These are phyloP conservation scores for Verticillium alfalfae DNA, from an alignment of 2,329 filamentous ascomycete species.

Conservation along the genomic window DNA sequence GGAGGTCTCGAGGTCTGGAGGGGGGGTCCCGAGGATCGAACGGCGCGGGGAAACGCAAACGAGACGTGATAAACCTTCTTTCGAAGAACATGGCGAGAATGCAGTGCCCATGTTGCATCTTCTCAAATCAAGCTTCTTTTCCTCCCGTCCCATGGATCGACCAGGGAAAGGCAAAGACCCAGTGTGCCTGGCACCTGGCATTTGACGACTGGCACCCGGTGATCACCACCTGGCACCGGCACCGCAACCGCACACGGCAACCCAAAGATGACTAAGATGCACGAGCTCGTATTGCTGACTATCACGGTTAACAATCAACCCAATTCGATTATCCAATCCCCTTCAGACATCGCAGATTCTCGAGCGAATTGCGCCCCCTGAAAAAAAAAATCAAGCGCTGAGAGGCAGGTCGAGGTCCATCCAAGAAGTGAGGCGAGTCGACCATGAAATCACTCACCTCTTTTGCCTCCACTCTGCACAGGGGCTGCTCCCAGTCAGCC, in stretches of 20 bases:
- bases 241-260: too few relatives aligned
- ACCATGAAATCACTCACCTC: conserved; percentile 1
- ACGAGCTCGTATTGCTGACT: background rate
- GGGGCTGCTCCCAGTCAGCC: background rate
- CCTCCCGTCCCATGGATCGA: too few relatives aligned
- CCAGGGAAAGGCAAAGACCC: too few relatives aligned
- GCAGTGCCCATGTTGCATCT: too few relatives aligned
- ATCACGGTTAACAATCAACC: background rate
- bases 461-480: conserved; percentile 1
- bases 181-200: too few relatives aligned
- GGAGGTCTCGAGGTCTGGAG: background rate
- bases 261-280: background rate
- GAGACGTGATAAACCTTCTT: too few relatives aligned
- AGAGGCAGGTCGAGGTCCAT: background rate
- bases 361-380: background rate
- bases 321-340: background rate
- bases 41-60: too few relatives aligned
- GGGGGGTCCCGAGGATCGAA: too few relatives aligned
- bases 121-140: too few relatives aligned
- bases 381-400: background rate
- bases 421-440: background rate
- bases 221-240: too few relatives aligned
- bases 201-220: too few relatives aligned
- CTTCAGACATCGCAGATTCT: background rate
- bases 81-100: too few relatives aligned